Evolutionary conservation across 2,329 filamentous ascomycete species (phyloP), one percentile per base, ranked within the genome.

Genomic region (Aspergillus sergii): DNA sequence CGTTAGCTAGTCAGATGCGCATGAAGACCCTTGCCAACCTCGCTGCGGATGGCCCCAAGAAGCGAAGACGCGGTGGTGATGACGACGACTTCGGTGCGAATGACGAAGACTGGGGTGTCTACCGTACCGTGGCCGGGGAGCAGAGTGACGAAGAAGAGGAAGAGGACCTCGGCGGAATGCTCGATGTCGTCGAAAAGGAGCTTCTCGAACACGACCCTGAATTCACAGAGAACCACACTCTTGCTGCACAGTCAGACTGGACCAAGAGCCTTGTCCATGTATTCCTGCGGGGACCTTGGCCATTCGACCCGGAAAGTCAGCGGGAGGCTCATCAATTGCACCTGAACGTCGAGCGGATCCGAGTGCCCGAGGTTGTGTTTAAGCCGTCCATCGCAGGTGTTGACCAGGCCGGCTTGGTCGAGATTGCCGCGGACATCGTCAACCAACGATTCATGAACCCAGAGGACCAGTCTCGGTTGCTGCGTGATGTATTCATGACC

Each of bases 1-100:
- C 94, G 0, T 88, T 97, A 23, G 95, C 95, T 10, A 95, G 91
- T 62, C 94, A 98, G 78, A 96, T 96, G 80, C 91, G 95, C 66
- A 99, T 99, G 95, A 98, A 98, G 81, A 94, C 90, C 57, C 93
- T 99, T 63, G 95, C 95, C 64, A 97, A 97, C 73, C 89, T 99
- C 1, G 95, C 95, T 3, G 94, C 94, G 0, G 95, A 99, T 77
- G 89, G 88, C 7, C 93, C 94, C 8, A 84, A 84, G 67, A 93
- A 94, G 76, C 96, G 97, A 78, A 88, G 94, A 16, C 89, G 94
- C 21, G 93, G 93, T 9, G 92, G 90, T 4, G 94, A 98, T 74
- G 95, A 99, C 72, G 95, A 99, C 75, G 93, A 92, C 64, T 99
- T 99, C 74, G 95, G 95, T 61, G 94, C 94, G 57, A 94, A 99